Evolutionary conservation across 768 basidiomycete species (phyloP).

Genomic region (Lactifluus echinatus): DNA sequence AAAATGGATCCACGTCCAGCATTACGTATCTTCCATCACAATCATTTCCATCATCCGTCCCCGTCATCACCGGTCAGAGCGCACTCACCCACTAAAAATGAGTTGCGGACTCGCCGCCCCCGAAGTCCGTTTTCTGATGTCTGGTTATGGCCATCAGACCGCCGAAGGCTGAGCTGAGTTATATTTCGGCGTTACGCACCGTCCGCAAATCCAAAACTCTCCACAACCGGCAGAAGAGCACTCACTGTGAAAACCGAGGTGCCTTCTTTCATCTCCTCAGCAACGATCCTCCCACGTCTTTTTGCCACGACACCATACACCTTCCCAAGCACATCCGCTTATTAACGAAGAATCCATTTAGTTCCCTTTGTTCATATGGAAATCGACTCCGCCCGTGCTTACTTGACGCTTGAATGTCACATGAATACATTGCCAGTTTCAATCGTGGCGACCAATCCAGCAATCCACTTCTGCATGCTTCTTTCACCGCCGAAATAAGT

Average conservation of each 20-base stretch:
- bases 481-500: constrained; percentile 78
- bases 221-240: constrained; percentile 88
- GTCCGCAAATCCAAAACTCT: constrained; percentile 96
- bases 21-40: constrained; percentile 65
- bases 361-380: background rate
- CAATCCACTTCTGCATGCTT: constrained; percentile 82
- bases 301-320: constrained; percentile 93
- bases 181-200: constrained; percentile 46
- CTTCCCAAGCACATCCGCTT: constrained; percentile 95
- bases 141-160: constrained; percentile 34
- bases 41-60: constrained; percentile 18
- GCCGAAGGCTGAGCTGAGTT: no score
- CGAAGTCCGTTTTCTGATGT: constrained; percentile 92
- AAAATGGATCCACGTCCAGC: constrained; percentile 90
- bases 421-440: constrained; percentile 97
- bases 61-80: constrained; percentile 18
- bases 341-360: constrained; percentile 16
- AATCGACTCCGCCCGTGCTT: constrained; percentile 27
- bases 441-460: constrained; percentile 97
- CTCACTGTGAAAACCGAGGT: constrained; percentile 90
- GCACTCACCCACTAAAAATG: constrained; percentile 83
- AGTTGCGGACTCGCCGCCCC: constrained; percentile 96
- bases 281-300: constrained; percentile 84
- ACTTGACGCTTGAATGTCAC: constrained; percentile 98
- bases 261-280: constrained; percentile 98